Percentiles rank a stretch among this genome's conserved stretches.
Conservation (phyloP, 2,329 filamentous ascomycete species). For the Aspergillus quadricinctus region DNA sequence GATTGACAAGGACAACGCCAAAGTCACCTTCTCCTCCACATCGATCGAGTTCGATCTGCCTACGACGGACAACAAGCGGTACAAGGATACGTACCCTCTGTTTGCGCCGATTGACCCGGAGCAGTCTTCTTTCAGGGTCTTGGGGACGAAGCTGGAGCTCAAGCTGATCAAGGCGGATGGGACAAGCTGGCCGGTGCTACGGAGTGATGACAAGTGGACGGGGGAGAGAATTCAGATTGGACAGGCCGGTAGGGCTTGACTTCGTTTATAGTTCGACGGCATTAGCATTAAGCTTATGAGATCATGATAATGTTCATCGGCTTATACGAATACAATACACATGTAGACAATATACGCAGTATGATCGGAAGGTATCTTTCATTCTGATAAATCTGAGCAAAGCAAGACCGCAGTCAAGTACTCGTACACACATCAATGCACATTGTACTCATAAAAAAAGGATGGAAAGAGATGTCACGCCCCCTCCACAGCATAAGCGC, state of each 20-base stretch:
- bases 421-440: conserved; percentile 5
- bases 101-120: conserved; percentile 72
- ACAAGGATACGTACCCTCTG: conserved; percentile 67
- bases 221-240: conserved; percentile 89
- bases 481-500: conserved; percentile 47
- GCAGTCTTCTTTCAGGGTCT: conserved; percentile 71
- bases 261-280: not conserved
- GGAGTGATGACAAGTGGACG: conserved; percentile 67
- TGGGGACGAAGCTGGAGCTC: conserved; percentile 86
- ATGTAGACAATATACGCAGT: not conserved
- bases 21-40: conserved; percentile 62
- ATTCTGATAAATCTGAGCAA: not conserved
- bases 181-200: conserved; percentile 77
- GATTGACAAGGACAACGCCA: conserved; percentile 77
- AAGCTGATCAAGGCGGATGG: conserved; percentile 69
- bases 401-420: not conserved
- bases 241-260: conserved; percentile 61
- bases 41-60: conserved; percentile 72
- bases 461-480: conserved; percentile 40
- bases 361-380: not conserved
- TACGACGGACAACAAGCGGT: conserved; percentile 84
- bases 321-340: not conserved
- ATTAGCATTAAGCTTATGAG: not conserved
- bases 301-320: not conserved
- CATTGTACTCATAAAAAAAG: conserved; percentile 13